Conservation (phyloP, 108 stramenopile genomes). For the Epipyxis sp. region DNA sequence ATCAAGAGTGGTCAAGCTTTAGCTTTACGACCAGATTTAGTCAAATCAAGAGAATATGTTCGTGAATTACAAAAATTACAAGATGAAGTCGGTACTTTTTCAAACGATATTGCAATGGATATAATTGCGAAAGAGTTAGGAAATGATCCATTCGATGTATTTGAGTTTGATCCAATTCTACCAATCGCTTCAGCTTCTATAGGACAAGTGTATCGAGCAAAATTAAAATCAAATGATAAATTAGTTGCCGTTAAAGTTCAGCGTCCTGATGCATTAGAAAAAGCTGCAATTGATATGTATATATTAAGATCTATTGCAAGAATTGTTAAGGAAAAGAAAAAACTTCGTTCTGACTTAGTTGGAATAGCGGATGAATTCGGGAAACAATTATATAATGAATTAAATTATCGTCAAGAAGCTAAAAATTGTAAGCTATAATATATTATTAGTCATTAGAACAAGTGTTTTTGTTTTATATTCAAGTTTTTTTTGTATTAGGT, state of each 20-base stretch:
- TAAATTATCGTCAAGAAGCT: constrained; percentile 51
- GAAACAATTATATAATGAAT: constrained; percentile 82
- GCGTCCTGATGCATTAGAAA: constrained; percentile 73
- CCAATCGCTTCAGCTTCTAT: constrained; percentile 58
- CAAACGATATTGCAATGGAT: constrained; percentile 70
- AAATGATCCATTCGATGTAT: constrained; percentile 55
- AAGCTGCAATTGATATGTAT: constrained; percentile 82
- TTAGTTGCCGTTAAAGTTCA: constrained; percentile 80
- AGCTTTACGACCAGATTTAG: constrained; percentile 70
- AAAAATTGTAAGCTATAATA: background rate
- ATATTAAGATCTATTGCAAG: constrained; percentile 41
- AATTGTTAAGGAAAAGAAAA: constrained; percentile 46
- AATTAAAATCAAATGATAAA: constrained; percentile 52
- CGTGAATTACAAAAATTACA: constrained; percentile 75
- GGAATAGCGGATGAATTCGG: constrained; percentile 85
- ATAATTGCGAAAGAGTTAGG: constrained; percentile 67
- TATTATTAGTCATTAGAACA: too few relatives aligned
- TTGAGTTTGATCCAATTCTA: constrained; percentile 39
- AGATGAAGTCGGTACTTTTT: constrained; percentile 74
- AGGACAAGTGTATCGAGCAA: constrained; percentile 65
- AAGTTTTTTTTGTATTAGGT: too few relatives aligned
- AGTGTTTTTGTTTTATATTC: too few relatives aligned
- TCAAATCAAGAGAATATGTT: constrained; percentile 69
- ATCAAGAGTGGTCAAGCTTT: constrained; percentile 64
- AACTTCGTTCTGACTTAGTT: constrained; percentile 70